These are phyloP conservation scores for Phoma sp. DNA, from an alignment of 2,329 filamentous ascomycete genomes.

Conservation along the genomic window DNA sequence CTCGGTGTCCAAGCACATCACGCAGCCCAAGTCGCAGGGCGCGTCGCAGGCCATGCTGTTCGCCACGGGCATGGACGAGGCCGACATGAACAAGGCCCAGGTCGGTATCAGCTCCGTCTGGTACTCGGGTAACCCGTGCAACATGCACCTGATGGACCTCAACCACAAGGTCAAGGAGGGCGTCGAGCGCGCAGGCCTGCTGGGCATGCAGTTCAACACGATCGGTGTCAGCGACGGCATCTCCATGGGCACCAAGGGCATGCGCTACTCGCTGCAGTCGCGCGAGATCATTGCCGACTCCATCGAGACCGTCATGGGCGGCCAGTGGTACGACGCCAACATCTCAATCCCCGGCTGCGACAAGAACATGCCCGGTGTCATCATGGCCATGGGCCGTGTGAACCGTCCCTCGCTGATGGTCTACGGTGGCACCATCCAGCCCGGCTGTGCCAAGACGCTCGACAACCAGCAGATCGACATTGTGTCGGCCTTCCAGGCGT, in stretches of 20 bases:
- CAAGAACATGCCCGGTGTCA: constrained; percentile 88
- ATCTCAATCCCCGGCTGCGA: constrained; percentile 97
- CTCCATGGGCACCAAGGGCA: constrained; percentile 96
- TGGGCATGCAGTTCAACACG: constrained; percentile 98
- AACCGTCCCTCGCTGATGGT: constrained; percentile 97
- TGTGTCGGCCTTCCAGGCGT: constrained; percentile 96
- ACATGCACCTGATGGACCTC: constrained; percentile 96
- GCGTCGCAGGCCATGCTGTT: constrained; percentile 99
- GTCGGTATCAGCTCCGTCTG: constrained; percentile 97
- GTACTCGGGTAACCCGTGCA: constrained; percentile 98
- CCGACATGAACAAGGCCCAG: constrained; percentile 94
- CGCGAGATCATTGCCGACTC: constrained; percentile 97
- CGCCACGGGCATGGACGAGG: constrained; percentile 84
- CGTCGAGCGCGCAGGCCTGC: constrained; percentile 76
- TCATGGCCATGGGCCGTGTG: constrained; percentile 85
- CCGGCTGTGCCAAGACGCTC: constrained; percentile 79
- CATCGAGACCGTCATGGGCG: constrained; percentile 98
- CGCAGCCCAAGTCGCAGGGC: constrained; percentile 96
- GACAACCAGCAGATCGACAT: constrained; percentile 82
- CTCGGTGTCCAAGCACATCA: constrained; percentile 82
- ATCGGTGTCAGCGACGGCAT: constrained; percentile 97
- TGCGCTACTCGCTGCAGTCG: constrained; percentile 94
- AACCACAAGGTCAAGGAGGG: constrained; percentile 78
- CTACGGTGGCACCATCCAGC: constrained; percentile 92
- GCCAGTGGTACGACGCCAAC: constrained; percentile 98